phyloP scores from a whole-genome alignment of 2,329 filamentous ascomycete genomes.

The Elsinoe ampelina region DNA sequence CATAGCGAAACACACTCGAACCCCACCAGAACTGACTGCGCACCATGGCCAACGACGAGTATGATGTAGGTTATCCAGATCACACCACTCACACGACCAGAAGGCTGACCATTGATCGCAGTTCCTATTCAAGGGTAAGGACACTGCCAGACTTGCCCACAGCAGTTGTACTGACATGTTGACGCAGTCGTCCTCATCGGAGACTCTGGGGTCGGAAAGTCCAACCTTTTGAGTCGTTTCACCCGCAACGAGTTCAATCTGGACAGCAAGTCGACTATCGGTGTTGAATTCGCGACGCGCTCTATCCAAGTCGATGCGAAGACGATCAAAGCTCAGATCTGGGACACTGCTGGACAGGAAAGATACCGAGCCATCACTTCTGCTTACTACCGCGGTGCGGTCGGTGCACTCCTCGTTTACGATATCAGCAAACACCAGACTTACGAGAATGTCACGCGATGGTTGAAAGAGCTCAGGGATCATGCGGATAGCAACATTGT shows the following conservation, averaged over 20 bases:
- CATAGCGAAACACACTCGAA: background rate
- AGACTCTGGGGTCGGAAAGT: slow-evolving; percentile 99
- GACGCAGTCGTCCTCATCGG: slow-evolving; percentile 86
- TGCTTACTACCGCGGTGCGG: slow-evolving; percentile 95
- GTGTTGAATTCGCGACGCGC: slow-evolving; percentile 96
- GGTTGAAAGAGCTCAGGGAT: slow-evolving; percentile 96
- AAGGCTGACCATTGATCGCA: slow-evolving; percentile 39
- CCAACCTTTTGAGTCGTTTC: slow-evolving; percentile 98
- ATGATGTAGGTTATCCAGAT: slow-evolving; percentile 66
- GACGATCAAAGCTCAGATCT: slow-evolving; percentile 99
- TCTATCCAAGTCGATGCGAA: slow-evolving; percentile 99
- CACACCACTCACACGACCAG: slow-evolving; percentile 17
- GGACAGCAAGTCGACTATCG: slow-evolving; percentile 98
- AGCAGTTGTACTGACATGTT: slow-evolving; percentile 14
- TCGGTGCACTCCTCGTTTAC: slow-evolving; percentile 95
- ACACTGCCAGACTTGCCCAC: slow-evolving; percentile 7
- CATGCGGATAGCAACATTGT: slow-evolving; percentile 98
- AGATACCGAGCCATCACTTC: slow-evolving; percentile 98
- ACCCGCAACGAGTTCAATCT: slow-evolving; percentile 99
- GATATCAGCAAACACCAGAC: slow-evolving; percentile 99
- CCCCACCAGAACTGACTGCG: slow-evolving; percentile 16
- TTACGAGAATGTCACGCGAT: slow-evolving; percentile 97
- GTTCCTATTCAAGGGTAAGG: slow-evolving; percentile 97
- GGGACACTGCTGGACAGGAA: slow-evolving; percentile 98
- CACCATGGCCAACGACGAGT: slow-evolving; percentile 99